Percentiles rank a stretch among this genome's conserved stretches.
Conservation (phyloP, 2,329 filamentous ascomycete species). For the Alternaria sp. region DNA sequence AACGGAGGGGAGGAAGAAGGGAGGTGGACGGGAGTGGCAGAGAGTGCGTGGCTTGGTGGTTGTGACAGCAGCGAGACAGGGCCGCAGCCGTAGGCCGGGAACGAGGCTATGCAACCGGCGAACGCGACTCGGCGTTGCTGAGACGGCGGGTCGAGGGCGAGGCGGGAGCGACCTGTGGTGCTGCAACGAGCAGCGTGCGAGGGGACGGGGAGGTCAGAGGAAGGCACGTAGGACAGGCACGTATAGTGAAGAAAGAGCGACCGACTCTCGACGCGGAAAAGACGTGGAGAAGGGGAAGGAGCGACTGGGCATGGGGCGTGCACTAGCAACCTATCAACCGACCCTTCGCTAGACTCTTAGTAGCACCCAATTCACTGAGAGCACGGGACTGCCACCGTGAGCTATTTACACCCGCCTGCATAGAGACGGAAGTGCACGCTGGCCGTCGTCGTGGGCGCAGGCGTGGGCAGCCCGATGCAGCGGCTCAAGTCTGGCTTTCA, state of each 20-base stretch:
- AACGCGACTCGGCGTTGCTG: constrained; percentile 19
- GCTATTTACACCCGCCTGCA: constrained; percentile 12
- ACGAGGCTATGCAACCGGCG: constrained; percentile 21
- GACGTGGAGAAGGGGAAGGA: constrained; percentile 31
- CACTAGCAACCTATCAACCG: constrained; percentile 11
- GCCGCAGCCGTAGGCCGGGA: constrained; percentile 32
- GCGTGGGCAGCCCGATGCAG: neutral
- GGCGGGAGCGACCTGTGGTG: constrained; percentile 21
- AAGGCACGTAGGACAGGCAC: constrained; percentile 24
- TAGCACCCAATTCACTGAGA: constrained; percentile 10
- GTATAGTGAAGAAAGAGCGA: constrained; percentile 29
- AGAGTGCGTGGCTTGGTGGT: constrained; percentile 7
- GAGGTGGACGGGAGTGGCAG: constrained; percentile 12
- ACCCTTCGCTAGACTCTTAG: neutral
- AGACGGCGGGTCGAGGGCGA: constrained; percentile 11
- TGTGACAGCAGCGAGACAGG: constrained; percentile 22
- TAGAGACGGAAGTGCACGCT: neutral
- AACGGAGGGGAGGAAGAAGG: constrained; percentile 10
- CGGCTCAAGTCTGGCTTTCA: neutral
- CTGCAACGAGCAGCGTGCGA: constrained; percentile 29
- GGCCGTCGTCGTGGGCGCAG: neutral
- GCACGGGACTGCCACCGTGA: constrained; percentile 13
- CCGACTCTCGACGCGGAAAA: constrained; percentile 35
- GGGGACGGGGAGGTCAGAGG: constrained; percentile 25
- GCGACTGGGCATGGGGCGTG: constrained; percentile 18